Evolutionary conservation across 345 rosid genomes (phyloP), one percentile per base, ranked within the genome.

Genomic region (Lumnitzera racemosa): DNA sequence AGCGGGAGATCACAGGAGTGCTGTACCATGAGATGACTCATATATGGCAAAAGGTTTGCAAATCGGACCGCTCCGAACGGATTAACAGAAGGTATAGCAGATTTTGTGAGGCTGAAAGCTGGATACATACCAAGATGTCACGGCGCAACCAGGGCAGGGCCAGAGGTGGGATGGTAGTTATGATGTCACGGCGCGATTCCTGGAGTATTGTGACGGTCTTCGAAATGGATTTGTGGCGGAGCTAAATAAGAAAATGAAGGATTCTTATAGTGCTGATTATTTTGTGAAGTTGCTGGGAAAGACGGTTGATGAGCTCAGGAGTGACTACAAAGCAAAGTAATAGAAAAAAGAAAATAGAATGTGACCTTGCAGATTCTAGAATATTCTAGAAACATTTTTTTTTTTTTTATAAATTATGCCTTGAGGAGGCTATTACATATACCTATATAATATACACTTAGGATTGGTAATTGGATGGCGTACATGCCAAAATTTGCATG

Each of bases 251-350:
- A 73, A 56, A 64, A 67, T 67, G 72, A 70, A 41, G 49, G 11
- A 14, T 12, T 59, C 57, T 6, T 59, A 67, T 23, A 59, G 53
- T 46, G 70, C 11, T 2, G 2, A 16, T 8, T 77, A 56, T 51
- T 67, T 73, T 13, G 70, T 56, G 2, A 68, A 73, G 47, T 15
- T 70, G 46, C 56, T 63, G 17, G 75, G 68, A 2, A 73, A 73
- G 58, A 51, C 20, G 12, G 73, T 70, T 46, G 69, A 73, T 64
- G 65, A 73, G 73, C 63, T 70, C 14, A 70, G 81, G 78, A 63
- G 24, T 11, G 78, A 66, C 12, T 73, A 64, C 60, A 71, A 71
- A 59, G 57, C 75, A 15, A 53, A 41, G 25, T n/a, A n/a, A n/a
- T n/a, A n/a, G n/a, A n/a, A n/a, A n/a, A n/a, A n/a, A n/a, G n/a